phyloP scores from a whole-genome alignment of 306 rosid genomes.

The barrel medic (Medicago truncatula) region MtrunA17r5.0-ANR NC_053044.1:56717001-56717500 shows the following conservation, averaged over 20 bases:
- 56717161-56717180: too few species aligned
- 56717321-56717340: constrained; percentile 66
- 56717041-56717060: too few species aligned
- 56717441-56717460: constrained; percentile 47
- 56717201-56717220: not conserved
- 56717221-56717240: not conserved
- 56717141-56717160: too few species aligned
- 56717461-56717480: not conserved
- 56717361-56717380: constrained; percentile 59
- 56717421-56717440: constrained; percentile 69
- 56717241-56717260: too few species aligned
- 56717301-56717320: constrained; percentile 55
- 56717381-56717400: constrained; percentile 79
- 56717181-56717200: too few species aligned
- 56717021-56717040: too few species aligned
- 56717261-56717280: too few species aligned
- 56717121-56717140: too few species aligned
- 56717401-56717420: constrained; percentile 88
- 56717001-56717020: too few species aligned
- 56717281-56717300: not conserved
- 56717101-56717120: too few species aligned
- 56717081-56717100: too few species aligned
- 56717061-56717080: too few species aligned
- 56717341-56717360: constrained; percentile 75
- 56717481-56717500: not conserved